Evolutionary conservation across 2,329 filamentous ascomycete genomes (phyloP).

Genomic region (Akanthomyces lecanii): DNA sequence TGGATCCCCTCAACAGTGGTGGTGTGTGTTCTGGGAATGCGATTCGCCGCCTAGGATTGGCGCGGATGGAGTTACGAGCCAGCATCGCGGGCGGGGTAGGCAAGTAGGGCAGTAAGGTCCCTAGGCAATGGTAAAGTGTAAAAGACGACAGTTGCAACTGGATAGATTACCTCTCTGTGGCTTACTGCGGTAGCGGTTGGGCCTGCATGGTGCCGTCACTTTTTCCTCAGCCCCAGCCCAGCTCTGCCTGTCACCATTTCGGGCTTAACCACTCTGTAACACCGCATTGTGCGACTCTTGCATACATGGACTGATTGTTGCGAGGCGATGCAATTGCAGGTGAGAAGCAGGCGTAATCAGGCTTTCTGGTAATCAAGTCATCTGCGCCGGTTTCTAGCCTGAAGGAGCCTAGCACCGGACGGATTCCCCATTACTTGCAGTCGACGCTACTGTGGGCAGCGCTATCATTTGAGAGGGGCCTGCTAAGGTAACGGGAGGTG

Average conservation of each 20-base stretch:
- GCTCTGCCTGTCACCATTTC: not conserved
- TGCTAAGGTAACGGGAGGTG: not conserved
- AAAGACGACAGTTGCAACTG: too few species aligned
- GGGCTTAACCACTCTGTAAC: not conserved
- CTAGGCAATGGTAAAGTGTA: not conserved
- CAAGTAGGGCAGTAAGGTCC: too few species aligned
- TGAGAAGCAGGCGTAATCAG: not conserved
- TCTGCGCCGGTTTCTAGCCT: not conserved
- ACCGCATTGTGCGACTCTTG: not conserved
- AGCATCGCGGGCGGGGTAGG: not conserved
- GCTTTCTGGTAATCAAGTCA: not conserved
- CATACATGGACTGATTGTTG: not conserved
- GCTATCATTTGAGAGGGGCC: not conserved
- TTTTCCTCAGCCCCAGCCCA: not conserved
- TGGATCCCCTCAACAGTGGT: not conserved
- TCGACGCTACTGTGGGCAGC: not conserved
- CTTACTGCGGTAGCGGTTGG: not conserved
- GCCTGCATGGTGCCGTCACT: not conserved
- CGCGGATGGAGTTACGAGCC: not conserved
- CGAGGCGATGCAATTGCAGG: not conserved
- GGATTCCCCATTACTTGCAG: conserved; percentile 4
- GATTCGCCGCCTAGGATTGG: not conserved
- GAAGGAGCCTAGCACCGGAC: conserved; percentile 3
- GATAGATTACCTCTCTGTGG: not conserved
- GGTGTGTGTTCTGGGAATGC: not conserved